Conservation (phyloP, 768 basidiomycete genomes). For the Phanerochaete carnosa region DNA sequence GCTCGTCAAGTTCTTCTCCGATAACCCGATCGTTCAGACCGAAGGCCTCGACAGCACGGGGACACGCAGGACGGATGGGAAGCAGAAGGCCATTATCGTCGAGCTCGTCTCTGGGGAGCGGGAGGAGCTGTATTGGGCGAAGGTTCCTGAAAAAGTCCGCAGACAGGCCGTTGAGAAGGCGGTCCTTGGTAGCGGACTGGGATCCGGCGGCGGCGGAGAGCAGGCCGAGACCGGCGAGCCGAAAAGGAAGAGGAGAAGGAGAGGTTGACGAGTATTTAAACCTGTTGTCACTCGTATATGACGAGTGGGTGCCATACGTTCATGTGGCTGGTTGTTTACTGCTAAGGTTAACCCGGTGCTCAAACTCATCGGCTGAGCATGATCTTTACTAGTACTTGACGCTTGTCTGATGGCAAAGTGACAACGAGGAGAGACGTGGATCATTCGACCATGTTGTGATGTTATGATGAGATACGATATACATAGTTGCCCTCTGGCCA, state of each 20-base stretch:
- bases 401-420: too few species aligned
- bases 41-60: slow-evolving; percentile 57
- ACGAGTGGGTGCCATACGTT: too few species aligned
- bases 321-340: too few species aligned
- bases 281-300: not conserved
- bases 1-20: slow-evolving; percentile 44
- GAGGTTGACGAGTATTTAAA: not conserved
- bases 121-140: slow-evolving; percentile 77
- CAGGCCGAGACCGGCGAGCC: not conserved
- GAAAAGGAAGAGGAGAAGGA: not conserved
- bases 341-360: too few species aligned
- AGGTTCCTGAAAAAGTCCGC: slow-evolving; percentile 71
- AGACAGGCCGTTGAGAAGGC: slow-evolving; percentile 56
- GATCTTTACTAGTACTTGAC: too few species aligned
- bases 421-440: too few species aligned
- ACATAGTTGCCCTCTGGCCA: not conserved
- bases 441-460: too few species aligned
- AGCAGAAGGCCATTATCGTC: slow-evolving; percentile 33
- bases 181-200: slow-evolving; percentile 11
- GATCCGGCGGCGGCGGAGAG: not conserved
- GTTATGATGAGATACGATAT: not conserved
- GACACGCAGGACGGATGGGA: slow-evolving; percentile 10
- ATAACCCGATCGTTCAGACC: slow-evolving; percentile 36
- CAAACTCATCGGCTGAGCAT: too few species aligned
- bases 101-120: slow-evolving; percentile 61